Evolutionary conservation across 208 protist species (phyloP), one percentile per base, ranked within the genome.

Genomic region (Lotmaria passim): DNA sequence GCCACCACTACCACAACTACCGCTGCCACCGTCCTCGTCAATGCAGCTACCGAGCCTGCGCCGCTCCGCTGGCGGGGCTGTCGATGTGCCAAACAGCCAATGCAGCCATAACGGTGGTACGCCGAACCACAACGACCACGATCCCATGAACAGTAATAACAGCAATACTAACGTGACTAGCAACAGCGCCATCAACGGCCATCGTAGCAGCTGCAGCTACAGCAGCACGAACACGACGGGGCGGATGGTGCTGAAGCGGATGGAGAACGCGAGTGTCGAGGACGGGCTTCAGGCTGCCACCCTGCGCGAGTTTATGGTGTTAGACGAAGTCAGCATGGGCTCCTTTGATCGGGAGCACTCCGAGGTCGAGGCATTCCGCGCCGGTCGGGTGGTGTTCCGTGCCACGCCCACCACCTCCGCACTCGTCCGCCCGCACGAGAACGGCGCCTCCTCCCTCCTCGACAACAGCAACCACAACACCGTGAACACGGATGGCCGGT

Each of bases 251-350:
- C 56, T 97, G 34, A 98, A 97, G 75, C 67, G 76, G 21, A 97
- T 96, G 53, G 52, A 59, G 15, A 83, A 91, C 44, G 69, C 79
- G 11, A 78, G 76, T 21, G 68, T 91, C 44, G 89, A 94, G 52
- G 91, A 96, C 53, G 96, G 96, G 14, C 66, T 97, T 12, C 83
- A 91, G n/a, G 79, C 81, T 12, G 94, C 95, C 3, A 85, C 93
- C 0, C 73, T 98, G 34, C 76, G 93, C 1, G 95, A 98, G 67
- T 82, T 98, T 23, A 90, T 89, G 44, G 69, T 99, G 6, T 77
- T 99, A 1, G 88, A 95, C 47, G 95, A 99, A 75, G 69, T 99
- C 4, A 78, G 88, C 50, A 75, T 71, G 58, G 60, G 69, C 6
- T 53, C 39, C 46, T 43, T 57, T 15, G 28, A 56, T 7, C 52